Evolutionary conservation across 805 yeast species (phyloP), one percentile per base, ranked within the genome.

Genomic region (Ogataea zsoltii): DNA sequence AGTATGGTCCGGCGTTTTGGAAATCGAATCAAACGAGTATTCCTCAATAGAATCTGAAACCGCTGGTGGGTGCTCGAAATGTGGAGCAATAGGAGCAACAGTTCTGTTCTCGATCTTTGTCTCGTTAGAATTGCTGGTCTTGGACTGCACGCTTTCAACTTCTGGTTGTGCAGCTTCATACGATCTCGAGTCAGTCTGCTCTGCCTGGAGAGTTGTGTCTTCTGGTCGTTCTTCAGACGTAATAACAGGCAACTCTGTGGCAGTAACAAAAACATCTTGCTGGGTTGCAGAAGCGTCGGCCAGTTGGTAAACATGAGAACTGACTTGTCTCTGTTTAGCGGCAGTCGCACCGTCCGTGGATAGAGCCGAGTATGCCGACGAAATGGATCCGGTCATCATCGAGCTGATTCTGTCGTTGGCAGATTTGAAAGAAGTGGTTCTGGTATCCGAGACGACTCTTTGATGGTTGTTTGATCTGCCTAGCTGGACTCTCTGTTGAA

Each of bases 261-360:
- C 75, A 2, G 75, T 70, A 12, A 66, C 69, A 54, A 60, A 70
- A 3, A 66, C 62, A 28, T 69, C 74, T 6, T 51, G 47, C 17
- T 56, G 61, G 4, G 62, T 50, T 7, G 63, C 58, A 5, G 60
- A 46, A 29, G 58, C 54, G n/a, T 62, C 57, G 3, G 62, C 54
- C 13, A 58, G 36, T 23, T 50, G 54, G 33, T 63, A 58, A 13
- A 58, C 46, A 11, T 51, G 48, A n/a, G 49, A 29, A 33, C 46
- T 46, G 12, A 40, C 44, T 5, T 41, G 38, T 25, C 47, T 30
- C 25, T 45, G 34, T 10, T 33, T 41, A 2, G 40, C 39, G 7
- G 38, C 23, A 6, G 18, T 7, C 6, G 38, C 44, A 14, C 49
- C 51, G 21, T 44, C 37, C 0, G 58, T 49, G 0, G 61, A 54